Base-by-base conservation (phyloP, 2,329 filamentous ascomycete species). In the Ilyonectria destructans region DNA sequence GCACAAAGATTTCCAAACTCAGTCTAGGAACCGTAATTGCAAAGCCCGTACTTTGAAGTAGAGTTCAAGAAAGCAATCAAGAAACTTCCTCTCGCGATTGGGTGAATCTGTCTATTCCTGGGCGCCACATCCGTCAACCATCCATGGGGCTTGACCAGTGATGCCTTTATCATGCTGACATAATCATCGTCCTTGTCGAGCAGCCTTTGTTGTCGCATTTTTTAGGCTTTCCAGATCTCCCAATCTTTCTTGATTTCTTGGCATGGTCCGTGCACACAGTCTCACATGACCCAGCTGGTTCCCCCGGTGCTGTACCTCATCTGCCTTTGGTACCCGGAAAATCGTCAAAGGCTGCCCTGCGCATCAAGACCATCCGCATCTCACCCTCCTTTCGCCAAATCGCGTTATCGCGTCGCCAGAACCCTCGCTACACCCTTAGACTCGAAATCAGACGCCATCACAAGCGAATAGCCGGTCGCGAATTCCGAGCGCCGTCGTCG, bases 231-330 rank as follows among this genome's bases (percentile, higher is more conserved):
- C 35, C 9, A 51, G 58, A 19, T 52, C 21, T n/a, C 57, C 35
- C 23, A 35, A 26, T 3, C 21, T 35, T 29, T 23, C n/a, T 35
- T 29, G 15, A 7, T 33, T 17, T 43, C 29, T 54, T 31, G 58
- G 17, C 62, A n/a, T 67, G 68, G 35, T 49, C 73, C 72, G 74
- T 79, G 77, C 79, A 62, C 68, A 3, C 35, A 33, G 43, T 62
- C 73, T 80, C 78, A 80, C 76, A 79, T 80, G 79, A 80, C 76
- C 76, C 68, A 51, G 67, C 67, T 67, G 63, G 59, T 75, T 71
- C 68, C 67, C 65, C 67, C 58, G 62, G 67, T 51, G 67, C 67
- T 68, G 60, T 45, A 58, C 61, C 51, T 65, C 51, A 23, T 35
- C 55, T 55, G 65, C 54, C 56, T 69, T 26, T 31, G 58, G 62